These are phyloP conservation scores for Herpetospermum pedunculosum DNA, from an alignment of 306 rosid species.

Conservation along the genomic window DNA sequence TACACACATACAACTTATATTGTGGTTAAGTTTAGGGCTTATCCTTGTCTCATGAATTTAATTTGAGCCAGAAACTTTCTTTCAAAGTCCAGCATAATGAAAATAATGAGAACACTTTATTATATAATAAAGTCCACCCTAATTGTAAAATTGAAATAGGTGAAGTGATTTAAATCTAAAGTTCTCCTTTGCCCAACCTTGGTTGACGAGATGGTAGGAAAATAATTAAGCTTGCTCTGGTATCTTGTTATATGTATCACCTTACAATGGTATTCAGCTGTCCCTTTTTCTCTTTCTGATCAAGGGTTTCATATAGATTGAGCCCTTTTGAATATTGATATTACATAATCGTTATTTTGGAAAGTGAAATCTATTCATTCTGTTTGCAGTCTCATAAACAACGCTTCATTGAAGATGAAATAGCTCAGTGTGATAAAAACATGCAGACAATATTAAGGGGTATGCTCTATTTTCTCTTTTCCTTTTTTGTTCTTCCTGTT, in stretches of 20 bases:
- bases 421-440: constrained; percentile 45
- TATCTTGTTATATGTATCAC: neutral
- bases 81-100: neutral
- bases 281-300: neutral
- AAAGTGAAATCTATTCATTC: constrained; percentile 12
- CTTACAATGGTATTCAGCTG: neutral
- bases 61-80: neutral
- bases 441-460: constrained; percentile 49
- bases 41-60: neutral
- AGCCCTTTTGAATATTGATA: neutral
- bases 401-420: constrained; percentile 50
- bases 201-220: neutral
- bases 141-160: neutral
- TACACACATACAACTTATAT: constrained; percentile 9
- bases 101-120: neutral
- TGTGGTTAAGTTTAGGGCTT: neutral
- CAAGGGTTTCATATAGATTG: neutral
- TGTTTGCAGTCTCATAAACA: constrained; percentile 53
- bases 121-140: neutral
- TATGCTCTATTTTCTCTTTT: constrained; percentile 13
- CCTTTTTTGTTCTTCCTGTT: neutral
- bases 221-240: neutral
- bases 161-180: neutral
- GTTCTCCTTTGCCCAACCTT: neutral
- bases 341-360: neutral